Percentiles rank a stretch among this genome's conserved stretches.
Evolutionary conservation across 805 yeast species (phyloP).

Genomic region (Cyberlindnera mississippiensis): DNA sequence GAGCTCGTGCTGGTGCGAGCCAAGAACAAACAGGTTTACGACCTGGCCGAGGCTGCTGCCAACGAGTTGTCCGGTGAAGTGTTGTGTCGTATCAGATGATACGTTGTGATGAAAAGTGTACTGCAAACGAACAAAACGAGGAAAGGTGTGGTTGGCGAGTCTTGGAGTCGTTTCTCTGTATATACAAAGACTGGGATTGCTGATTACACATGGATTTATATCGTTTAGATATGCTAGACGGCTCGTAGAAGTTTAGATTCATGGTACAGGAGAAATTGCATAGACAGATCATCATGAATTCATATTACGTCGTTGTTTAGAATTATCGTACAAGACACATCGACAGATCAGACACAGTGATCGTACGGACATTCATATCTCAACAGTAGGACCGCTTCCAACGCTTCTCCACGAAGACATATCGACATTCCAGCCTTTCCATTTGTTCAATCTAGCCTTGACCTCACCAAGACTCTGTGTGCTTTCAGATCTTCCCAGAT

Average conservation of each 20-base stretch:
- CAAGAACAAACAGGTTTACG: slow-evolving; percentile 50
- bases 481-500: slow-evolving; percentile 21
- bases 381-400: slow-evolving; percentile 61
- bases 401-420: slow-evolving; percentile 78
- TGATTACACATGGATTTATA: not conserved
- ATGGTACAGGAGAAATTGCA: too few relatives aligned
- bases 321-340: not conserved
- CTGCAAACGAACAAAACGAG: too few relatives aligned
- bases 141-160: too few relatives aligned
- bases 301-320: too few relatives aligned
- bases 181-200: too few relatives aligned
- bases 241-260: too few relatives aligned
- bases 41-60: slow-evolving; percentile 81
- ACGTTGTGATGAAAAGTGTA: not conserved
- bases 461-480: slow-evolving; percentile 44
- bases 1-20: slow-evolving; percentile 72
- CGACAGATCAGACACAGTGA: too few relatives aligned
- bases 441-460: slow-evolving; percentile 56
- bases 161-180: too few relatives aligned
- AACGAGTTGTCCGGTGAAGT: slow-evolving; percentile 71
- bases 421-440: slow-evolving; percentile 85
- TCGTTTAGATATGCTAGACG: not conserved
- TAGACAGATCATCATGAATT: too few relatives aligned
- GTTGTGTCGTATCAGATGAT: slow-evolving; percentile 66
- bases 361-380: slow-evolving; percentile 32